Evolutionary conservation across 192 early-diverging fungal species (phyloP).

Genomic region (Tieghemiomyces parasiticus): DNA sequence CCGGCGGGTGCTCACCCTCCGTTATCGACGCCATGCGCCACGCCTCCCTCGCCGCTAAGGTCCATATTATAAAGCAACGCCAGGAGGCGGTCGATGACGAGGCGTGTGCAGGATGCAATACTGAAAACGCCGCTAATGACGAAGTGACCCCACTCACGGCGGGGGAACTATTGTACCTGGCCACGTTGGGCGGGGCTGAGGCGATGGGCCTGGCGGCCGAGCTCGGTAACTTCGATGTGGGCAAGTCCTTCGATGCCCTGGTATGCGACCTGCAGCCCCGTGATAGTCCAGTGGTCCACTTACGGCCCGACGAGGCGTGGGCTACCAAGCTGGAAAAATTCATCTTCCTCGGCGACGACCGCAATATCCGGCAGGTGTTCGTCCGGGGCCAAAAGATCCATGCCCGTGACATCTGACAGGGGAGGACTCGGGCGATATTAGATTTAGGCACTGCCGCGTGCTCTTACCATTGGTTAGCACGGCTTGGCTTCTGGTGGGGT

Average conservation of each 20-base stretch:
- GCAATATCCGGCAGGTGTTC: slow-evolving; percentile 67
- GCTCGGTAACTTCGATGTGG: slow-evolving; percentile 70
- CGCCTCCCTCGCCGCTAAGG: slow-evolving; percentile 57
- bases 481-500: too few species aligned
- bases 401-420: too few species aligned
- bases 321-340: slow-evolving; percentile 66
- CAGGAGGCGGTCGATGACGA: background rate
- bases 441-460: too few species aligned
- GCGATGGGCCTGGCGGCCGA: slow-evolving; percentile 51
- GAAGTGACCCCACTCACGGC: slow-evolving; percentile 37
- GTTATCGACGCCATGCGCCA: slow-evolving; percentile 80
- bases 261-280: slow-evolving; percentile 33
- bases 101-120: too few species aligned
- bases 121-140: slow-evolving; percentile 12
- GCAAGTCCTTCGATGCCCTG: slow-evolving; percentile 90
- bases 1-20: slow-evolving; percentile 74
- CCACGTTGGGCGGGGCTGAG: slow-evolving; percentile 81
- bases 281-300: too few species aligned
- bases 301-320: background rate
- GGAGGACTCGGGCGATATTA: too few species aligned
- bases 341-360: slow-evolving; percentile 79
- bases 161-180: slow-evolving; percentile 66
- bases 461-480: too few species aligned
- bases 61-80: too few species aligned
- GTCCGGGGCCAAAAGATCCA: slow-evolving; percentile 50